Conservation (phyloP, 73 alveolate genomes). For the Paramecium sonneborni region DNA sequence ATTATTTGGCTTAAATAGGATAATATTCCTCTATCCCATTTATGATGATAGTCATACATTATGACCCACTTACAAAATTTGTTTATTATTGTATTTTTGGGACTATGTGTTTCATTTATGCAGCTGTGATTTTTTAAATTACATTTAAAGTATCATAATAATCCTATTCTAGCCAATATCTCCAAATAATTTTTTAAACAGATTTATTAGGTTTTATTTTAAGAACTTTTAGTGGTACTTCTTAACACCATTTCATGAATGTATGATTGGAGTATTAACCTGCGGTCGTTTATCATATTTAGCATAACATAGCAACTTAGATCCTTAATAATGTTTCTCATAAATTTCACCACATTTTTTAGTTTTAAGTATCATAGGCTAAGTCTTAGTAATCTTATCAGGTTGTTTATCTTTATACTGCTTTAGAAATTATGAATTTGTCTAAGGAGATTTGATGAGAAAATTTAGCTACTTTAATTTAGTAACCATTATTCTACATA, state of each 20-base stretch:
- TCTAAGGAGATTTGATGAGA: neutral
- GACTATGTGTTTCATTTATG: neutral
- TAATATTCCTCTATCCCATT: neutral
- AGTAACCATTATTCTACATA: neutral
- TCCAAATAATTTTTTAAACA: neutral
- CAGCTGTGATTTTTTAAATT: neutral
- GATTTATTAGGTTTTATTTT: constrained; percentile 5
- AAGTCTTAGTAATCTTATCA: neutral
- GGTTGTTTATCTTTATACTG: neutral
- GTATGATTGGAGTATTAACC: neutral
- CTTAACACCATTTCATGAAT: constrained; percentile 4
- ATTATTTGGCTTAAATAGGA: constrained; percentile 21
- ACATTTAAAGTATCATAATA: neutral
- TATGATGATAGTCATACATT: neutral
- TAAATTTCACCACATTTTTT: neutral
- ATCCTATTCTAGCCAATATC: neutral
- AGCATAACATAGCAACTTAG: neutral
- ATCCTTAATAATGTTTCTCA: neutral
- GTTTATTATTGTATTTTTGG: neutral
- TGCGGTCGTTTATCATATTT: constrained; percentile 14
- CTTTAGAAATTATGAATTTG: constrained; percentile 21
- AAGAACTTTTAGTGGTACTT: neutral
- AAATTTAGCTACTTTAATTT: neutral
- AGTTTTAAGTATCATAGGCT: neutral
- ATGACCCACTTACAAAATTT: neutral